Percentiles rank a stretch among this genome's conserved stretches.
Evolutionary conservation across 805 yeast species (phyloP).

Genomic region (Scheffersomyces amazonensis): DNA sequence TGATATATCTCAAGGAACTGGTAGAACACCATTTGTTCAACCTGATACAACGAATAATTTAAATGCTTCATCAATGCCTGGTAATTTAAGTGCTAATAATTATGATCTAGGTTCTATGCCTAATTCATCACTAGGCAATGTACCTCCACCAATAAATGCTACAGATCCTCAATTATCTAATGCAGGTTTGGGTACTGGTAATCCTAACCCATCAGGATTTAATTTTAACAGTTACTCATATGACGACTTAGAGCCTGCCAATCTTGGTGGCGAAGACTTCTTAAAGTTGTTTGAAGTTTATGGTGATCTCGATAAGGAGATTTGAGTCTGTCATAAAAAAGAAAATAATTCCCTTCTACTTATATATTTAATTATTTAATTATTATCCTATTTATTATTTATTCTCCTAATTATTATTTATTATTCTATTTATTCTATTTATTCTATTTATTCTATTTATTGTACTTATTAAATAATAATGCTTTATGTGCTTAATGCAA

Average conservation of each 20-base stretch:
- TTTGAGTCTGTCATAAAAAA: no score
- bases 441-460: no score
- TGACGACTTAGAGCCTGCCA: conserved; percentile 6
- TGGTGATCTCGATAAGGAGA: conserved; percentile 25
- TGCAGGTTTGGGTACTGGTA: not conserved
- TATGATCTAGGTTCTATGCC: not conserved
- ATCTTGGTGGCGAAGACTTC: conserved; percentile 28
- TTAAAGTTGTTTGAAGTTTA: conserved; percentile 32
- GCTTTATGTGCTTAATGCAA: no score
- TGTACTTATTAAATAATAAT: no score
- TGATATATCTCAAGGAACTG: not conserved
- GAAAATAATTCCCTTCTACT: no score
- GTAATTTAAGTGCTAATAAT: not conserved
- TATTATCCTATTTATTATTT: no score
- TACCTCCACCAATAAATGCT: not conserved
- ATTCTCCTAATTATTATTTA: not conserved
- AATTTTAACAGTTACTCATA: conserved; percentile 8
- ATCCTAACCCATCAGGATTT: not conserved
- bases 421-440: no score
- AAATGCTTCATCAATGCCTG: not conserved
- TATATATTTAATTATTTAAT: no score
- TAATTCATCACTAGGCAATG: not conserved
- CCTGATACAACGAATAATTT: not conserved
- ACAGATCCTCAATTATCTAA: not conserved
- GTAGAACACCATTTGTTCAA: not conserved